Evolutionary conservation across 2,329 filamentous ascomycete genomes (phyloP), one percentile per base, ranked within the genome.

Genomic region (Pseudocercospora eumusae): DNA sequence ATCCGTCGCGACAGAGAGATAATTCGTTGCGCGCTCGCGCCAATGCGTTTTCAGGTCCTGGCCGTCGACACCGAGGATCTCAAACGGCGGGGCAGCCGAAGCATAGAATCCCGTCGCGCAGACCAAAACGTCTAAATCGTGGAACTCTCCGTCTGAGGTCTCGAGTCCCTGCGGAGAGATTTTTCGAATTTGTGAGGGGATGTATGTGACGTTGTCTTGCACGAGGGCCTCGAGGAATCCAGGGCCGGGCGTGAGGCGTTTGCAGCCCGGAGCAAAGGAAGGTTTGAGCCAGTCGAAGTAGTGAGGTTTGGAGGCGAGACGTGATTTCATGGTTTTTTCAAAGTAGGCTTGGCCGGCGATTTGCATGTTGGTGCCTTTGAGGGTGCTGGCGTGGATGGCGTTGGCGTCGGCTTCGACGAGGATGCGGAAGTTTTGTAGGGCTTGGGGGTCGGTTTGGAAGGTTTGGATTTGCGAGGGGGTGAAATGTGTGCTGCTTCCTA

Each of bases 351-450:
- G 75, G 7, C 75, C 76, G 1, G 69, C 74, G 6, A 65, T 64
- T 59, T 79, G 77, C 61, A 78, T 73, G 6, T 70, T 66, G 0
- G 76, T 77, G 20, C 75, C 77, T 54, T 75, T 75, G 1, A 80
- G 65, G 63, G 77, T 75, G 10, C 73, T 70, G 1, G 71, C 67
- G 59, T 79, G 79, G 4, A 75, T 79, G 6, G 84, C 79, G 81
- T 87, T 91, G 70, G 87, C 90, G 54, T 84, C 84, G 11, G 82
- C 75, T 60, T 79, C 77, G 9, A 79, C 66, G 11, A 75, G 73
- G 65, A 76, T 77, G 1, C 77, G 71, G 62, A 76, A 79, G 1
- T 71, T 62, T 1, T 88, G 75, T 69, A 91, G 91, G 2, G 76
- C 79, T 3, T 85, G 76, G 0, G 87, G 85, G 63, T 91, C 80